A percentile compares a stretch with the other conserved stretches of the same genome.
Evolutionary conservation across 1,284 basidiomycete genomes (phyloP).

Genomic region (Phaffia rhodozyma): DNA sequence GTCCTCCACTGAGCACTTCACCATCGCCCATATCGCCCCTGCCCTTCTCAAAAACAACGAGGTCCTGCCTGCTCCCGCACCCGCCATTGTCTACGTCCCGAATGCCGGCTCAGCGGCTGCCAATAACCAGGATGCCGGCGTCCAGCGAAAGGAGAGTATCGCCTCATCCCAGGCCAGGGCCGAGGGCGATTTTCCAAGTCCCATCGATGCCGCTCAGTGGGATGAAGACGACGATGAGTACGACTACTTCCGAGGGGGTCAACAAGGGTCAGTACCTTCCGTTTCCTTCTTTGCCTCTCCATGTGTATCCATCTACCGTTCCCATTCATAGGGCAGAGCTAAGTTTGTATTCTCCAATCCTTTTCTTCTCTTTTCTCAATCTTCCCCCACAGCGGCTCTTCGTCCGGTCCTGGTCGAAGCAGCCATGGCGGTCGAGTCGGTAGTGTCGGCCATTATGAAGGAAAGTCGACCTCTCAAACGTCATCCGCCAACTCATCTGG

Average conservation of each 20-base stretch:
- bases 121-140: slow-evolving; percentile 22
- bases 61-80: slow-evolving; percentile 34
- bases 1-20: slow-evolving; percentile 44
- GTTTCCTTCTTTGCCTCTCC: slow-evolving; percentile 13
- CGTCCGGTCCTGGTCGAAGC: neutral
- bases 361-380: neutral
- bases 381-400: neutral
- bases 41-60: slow-evolving; percentile 71
- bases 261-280: slow-evolving; percentile 33
- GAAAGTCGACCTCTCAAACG: slow-evolving; percentile 10
- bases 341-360: too few relatives aligned
- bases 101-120: slow-evolving; percentile 40
- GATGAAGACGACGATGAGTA: slow-evolving; percentile 39
- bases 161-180: slow-evolving; percentile 10
- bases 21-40: slow-evolving; percentile 89
- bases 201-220: slow-evolving; percentile 31
- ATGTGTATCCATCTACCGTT: slow-evolving; percentile 2
- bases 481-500: slow-evolving; percentile 9
- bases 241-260: slow-evolving; percentile 49
- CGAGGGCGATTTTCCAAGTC: slow-evolving; percentile 30
- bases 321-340: neutral
- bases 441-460: slow-evolving; percentile 17
- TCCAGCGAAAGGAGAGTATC: neutral
- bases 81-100: slow-evolving; percentile 59
- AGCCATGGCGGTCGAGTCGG: slow-evolving; percentile 8